A percentile compares a stretch with the other conserved stretches of the same genome.
phyloP scores from a whole-genome alignment of 208 protist genomes.

The Leptomonas seymouri region DNA sequence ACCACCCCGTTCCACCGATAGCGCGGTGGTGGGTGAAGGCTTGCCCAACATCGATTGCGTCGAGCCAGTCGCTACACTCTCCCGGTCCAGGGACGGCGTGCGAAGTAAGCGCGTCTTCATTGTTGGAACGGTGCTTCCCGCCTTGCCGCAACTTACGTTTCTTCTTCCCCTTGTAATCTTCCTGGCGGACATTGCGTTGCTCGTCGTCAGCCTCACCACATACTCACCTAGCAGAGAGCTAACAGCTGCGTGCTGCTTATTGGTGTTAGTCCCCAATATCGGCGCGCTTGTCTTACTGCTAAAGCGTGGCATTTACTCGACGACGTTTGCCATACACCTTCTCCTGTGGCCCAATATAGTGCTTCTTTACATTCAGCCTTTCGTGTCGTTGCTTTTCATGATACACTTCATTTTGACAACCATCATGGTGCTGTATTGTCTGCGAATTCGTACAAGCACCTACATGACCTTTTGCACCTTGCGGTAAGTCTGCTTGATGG shows the following conservation, averaged over 20 bases:
- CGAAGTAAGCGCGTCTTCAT: conserved; percentile 29
- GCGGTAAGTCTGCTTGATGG: conserved; percentile 26
- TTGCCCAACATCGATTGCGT: conserved; percentile 42
- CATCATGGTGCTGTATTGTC: conserved; percentile 63
- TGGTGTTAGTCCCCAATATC: conserved; percentile 59
- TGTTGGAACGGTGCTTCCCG: conserved; percentile 51
- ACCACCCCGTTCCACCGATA: conserved; percentile 18
- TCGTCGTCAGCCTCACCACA: conserved; percentile 47
- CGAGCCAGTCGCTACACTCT: conserved; percentile 13
- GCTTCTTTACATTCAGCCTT: conserved; percentile 59
- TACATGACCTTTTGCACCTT: conserved; percentile 55
- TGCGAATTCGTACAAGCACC: conserved; percentile 57
- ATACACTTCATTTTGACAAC: conserved; percentile 57
- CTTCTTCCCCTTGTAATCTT: conserved; percentile 54
- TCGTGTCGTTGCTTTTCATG: conserved; percentile 61
- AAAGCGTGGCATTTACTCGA: conserved; percentile 46
- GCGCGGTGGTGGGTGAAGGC: conserved; percentile 5
- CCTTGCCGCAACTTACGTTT: conserved; percentile 42
- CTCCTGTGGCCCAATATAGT: conserved; percentile 62
- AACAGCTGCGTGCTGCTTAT: conserved; percentile 42
- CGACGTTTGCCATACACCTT: conserved; percentile 59
- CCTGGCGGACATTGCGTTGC: conserved; percentile 58
- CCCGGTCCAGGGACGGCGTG: conserved; percentile 10
- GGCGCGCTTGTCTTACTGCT: conserved; percentile 50
- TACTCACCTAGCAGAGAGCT: conserved; percentile 35